Evolutionary conservation across 371 early-diverging fungal species (phyloP).

Genomic region (Mucor velutinosus): DNA sequence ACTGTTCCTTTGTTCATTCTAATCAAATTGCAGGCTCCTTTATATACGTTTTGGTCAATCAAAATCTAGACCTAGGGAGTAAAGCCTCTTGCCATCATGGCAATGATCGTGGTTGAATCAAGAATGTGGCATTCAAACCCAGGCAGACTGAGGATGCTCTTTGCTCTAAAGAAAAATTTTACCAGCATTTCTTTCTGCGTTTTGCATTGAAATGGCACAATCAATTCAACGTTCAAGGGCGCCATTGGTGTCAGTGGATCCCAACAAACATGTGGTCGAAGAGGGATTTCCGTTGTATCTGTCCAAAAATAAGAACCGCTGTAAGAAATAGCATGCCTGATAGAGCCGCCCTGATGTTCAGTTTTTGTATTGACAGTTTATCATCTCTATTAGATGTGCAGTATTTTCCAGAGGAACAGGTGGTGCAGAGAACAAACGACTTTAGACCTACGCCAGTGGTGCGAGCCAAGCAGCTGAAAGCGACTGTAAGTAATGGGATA

Average conservation of each 20-base stretch:
- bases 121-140: not conserved
- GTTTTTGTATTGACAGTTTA: not conserved
- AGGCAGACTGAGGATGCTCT: not conserved
- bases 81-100: not conserved
- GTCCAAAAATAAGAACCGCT: not conserved
- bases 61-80: constrained; percentile 4
- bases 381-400: constrained; percentile 2
- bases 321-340: not conserved
- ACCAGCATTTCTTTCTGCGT: not conserved
- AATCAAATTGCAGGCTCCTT: not conserved
- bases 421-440: constrained; percentile 17
- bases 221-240: not conserved
- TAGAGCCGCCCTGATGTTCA: not conserved
- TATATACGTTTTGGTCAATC: not conserved
- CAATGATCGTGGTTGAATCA: not conserved
- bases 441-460: constrained; percentile 8
- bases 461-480: not conserved
- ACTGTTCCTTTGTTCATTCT: not conserved
- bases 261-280: constrained; percentile 5
- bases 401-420: constrained; percentile 2
- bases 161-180: not conserved
- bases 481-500: not conserved
- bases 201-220: not conserved
- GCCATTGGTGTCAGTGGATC: constrained; percentile 5
- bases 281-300: constrained; percentile 2